A percentile compares a stretch with the other conserved stretches of the same genome.
Evolutionary conservation across 257 asterid genomes (phyloP).

Genomic region (Nicotiana tomentosiformis): DNA sequence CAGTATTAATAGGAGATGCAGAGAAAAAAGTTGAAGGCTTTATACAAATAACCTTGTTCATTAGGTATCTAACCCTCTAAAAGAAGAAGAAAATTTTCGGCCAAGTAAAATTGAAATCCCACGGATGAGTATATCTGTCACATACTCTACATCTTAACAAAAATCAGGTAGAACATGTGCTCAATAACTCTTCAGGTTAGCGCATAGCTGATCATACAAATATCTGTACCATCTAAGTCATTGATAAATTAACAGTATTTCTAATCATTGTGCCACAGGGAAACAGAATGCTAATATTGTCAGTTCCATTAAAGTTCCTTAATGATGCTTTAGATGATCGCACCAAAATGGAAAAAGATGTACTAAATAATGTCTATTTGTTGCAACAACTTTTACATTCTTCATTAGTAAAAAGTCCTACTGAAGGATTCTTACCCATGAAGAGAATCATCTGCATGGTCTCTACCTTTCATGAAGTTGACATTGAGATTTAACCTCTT

Average conservation of each 20-base stretch:
- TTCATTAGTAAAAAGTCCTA: neutral
- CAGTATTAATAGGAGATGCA: neutral
- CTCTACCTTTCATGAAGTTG: constrained; percentile 95
- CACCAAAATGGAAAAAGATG: neutral
- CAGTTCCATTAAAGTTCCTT: neutral
- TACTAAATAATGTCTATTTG: neutral
- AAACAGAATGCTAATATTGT: neutral
- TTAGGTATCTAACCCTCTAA: neutral
- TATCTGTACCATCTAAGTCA: neutral
- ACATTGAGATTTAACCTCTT: constrained; percentile 69
- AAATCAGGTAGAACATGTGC: neutral
- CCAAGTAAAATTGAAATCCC: neutral
- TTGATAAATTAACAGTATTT: neutral
- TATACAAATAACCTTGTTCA: neutral
- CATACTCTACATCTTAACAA: neutral
- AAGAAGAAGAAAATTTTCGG: neutral
- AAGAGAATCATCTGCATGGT: constrained; percentile 93
- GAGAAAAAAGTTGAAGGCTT: neutral
- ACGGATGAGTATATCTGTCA: neutral
- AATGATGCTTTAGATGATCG: neutral
- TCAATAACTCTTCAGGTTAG: neutral
- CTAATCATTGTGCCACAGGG: neutral
- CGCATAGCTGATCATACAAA: neutral
- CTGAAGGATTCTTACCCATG: constrained; percentile 51
- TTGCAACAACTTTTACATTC: neutral